Conservation (phyloP, 106 monocot species). For the Dendrobium nobile region DNA sequence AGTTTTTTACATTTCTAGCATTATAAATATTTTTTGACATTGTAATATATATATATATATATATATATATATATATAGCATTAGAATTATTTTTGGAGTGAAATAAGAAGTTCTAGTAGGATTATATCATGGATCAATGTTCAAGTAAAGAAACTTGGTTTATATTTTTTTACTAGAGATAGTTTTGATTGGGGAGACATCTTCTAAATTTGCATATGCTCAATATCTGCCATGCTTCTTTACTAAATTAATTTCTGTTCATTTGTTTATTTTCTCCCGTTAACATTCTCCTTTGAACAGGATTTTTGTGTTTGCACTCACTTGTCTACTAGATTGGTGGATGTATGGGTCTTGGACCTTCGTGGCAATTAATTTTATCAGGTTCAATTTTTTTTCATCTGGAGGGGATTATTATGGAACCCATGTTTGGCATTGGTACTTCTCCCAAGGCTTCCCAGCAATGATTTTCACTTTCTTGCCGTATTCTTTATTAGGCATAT, state of each 20-base stretch:
- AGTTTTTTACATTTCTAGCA: not conserved
- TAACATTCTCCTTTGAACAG: conserved; percentile 33
- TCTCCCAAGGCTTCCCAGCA: conserved; percentile 80
- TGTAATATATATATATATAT: too few relatives aligned
- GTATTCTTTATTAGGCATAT: conserved; percentile 59
- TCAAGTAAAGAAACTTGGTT: too few relatives aligned
- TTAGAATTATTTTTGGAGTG: too few relatives aligned
- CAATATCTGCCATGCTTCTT: not conserved
- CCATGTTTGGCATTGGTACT: conserved; percentile 94
- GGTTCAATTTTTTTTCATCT: conserved; percentile 93
- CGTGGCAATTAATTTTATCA: conserved; percentile 92
- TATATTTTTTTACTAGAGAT: not conserved
- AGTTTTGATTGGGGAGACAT: not conserved
- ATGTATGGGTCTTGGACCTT: conserved; percentile 80
- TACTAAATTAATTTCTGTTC: not conserved
- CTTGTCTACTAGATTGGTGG: conserved; percentile 57
- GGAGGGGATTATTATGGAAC: conserved; percentile 97
- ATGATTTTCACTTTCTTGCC: conserved; percentile 90
- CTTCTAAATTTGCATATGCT: not conserved
- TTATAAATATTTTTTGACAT: too few relatives aligned
- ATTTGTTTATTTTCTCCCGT: conserved; percentile 4
- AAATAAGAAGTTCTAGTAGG: too few relatives aligned
- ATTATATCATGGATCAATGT: too few relatives aligned
- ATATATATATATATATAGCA: too few relatives aligned
- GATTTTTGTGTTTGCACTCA: conserved; percentile 33